Evolutionary conservation across 192 early-diverging fungal species (phyloP).

Genomic region (Coemansia aciculifera): DNA sequence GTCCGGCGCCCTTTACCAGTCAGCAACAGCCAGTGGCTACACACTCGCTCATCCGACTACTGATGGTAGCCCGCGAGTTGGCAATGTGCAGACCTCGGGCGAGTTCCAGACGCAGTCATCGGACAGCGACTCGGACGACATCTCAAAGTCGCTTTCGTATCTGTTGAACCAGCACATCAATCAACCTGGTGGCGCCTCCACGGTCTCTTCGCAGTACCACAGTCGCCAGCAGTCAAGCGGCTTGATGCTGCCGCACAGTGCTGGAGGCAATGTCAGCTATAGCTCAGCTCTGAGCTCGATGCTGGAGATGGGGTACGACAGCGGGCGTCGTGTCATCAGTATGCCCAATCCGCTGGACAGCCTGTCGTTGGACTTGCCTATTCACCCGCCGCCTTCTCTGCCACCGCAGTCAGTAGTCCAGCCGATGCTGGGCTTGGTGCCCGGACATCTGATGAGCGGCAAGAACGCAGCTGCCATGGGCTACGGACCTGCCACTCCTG

Average conservation of each 20-base stretch:
- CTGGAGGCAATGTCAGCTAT: neutral
- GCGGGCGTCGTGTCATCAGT: slow-evolving; percentile 42
- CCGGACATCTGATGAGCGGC: neutral
- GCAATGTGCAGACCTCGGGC: neutral
- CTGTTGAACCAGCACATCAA: slow-evolving; percentile 35
- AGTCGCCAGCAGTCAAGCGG: neutral
- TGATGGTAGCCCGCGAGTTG: neutral
- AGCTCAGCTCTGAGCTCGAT: slow-evolving; percentile 23
- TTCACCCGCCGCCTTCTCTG: slow-evolving; percentile 35
- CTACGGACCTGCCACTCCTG: neutral
- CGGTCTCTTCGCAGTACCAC: neutral
- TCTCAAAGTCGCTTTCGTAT: slow-evolving; percentile 40
- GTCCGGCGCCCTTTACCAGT: slow-evolving; percentile 4
- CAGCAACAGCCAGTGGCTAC: neutral
- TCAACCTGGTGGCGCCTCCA: neutral
- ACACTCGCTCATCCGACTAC: neutral
- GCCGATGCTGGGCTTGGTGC: slow-evolving; percentile 10
- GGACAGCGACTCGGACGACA: slow-evolving; percentile 44
- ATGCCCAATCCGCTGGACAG: slow-evolving; percentile 54
- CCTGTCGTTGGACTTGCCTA: slow-evolving; percentile 45
- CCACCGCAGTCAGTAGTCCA: slow-evolving; percentile 11
- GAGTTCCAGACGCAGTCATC: slow-evolving; percentile 15
- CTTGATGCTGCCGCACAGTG: neutral
- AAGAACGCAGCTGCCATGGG: neutral
- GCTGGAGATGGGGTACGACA: slow-evolving; percentile 41